Evolutionary conservation across 768 basidiomycete species (phyloP).

Genomic region (Leccinum variicolor): DNA sequence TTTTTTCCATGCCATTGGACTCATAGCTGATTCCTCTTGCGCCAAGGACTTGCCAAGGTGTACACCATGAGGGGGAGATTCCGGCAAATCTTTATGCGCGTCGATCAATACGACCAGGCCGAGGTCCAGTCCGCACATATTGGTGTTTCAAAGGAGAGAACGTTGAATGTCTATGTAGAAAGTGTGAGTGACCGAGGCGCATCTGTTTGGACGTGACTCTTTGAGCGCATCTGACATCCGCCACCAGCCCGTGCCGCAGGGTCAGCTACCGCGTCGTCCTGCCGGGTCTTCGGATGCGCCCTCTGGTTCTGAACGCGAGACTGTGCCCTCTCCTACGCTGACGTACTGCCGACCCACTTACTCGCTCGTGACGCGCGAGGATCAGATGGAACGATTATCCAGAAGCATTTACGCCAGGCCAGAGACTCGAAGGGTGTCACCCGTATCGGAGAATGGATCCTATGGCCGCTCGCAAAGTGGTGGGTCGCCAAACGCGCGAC

Average conservation of each 20-base stretch:
- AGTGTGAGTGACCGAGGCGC: slow-evolving; percentile 46
- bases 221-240: slow-evolving; percentile 7
- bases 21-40: not conserved
- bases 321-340: slow-evolving; percentile 1
- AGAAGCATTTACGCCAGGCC: slow-evolving; percentile 15
- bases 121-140: slow-evolving; percentile 57
- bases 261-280: slow-evolving; percentile 26
- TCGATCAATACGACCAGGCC: slow-evolving; percentile 48
- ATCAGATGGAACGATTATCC: slow-evolving; percentile 26
- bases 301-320: slow-evolving; percentile 22
- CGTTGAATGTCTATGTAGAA: slow-evolving; percentile 58
- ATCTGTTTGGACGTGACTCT: not conserved
- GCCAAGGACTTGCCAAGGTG: slow-evolving; percentile 61
- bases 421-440: slow-evolving; percentile 9
- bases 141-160: slow-evolving; percentile 49
- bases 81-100: slow-evolving; percentile 64
- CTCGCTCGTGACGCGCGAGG: slow-evolving; percentile 24
- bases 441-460: slow-evolving; percentile 17
- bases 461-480: slow-evolving; percentile 15
- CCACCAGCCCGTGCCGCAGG: slow-evolving; percentile 24
- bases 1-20: not conserved
- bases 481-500: slow-evolving; percentile 5
- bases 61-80: slow-evolving; percentile 67
- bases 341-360: slow-evolving; percentile 4
- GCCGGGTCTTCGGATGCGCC: slow-evolving; percentile 6